Evolutionary conservation across 176 grass and related monocot genomes (phyloP), one percentile per base, ranked within the genome.

Genomic region (Carex scoparia): DNA sequence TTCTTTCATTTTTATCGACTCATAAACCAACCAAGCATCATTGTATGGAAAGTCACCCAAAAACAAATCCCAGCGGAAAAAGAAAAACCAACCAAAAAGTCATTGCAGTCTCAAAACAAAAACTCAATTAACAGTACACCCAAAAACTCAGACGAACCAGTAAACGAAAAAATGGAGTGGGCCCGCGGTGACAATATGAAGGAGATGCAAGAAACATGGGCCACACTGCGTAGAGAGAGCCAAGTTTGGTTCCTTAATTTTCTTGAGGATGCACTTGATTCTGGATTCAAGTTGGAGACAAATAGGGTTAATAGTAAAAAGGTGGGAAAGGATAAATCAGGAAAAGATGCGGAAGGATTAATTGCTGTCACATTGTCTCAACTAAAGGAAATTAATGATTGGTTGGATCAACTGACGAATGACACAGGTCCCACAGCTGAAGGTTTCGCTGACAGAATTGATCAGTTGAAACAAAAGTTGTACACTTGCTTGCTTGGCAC

Each of bases 211-310:
- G 89, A 88, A 76, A 88, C 93, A 37, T 94, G 91, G 91, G 44
- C 79, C 23, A 88, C 64, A 32, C 90, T 99, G 32, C 88, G 81
- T 10, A 86, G 85, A 32, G 91, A 99, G 85, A 88, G 93, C 0
- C 88, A 86, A 23, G 86, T 86, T 44, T 99, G 93, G 97, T 99
- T 99, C n/a, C 79, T 99, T n/a, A 83, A 79, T 85, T 99, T 99
- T 87, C 80, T 99, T 76, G 91, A 92, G 74, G 81, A 81, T 7
- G 91, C 88, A 5, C 88, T 99, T 5, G 88, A 87, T 48, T 84
- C 69, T 60, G 97, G 88, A 19, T 99, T 99, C 83, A 89, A 89
- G 31, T 86, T 89, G 7, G 93, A 99, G 65, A 35, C 62, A 75
- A 80, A 23, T 4, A 94, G 85, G 30, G 85, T 61, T 70, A 90